Conservation (phyloP, 2,329 filamentous ascomycete genomes). For the Claviceps digitariae region DNA sequence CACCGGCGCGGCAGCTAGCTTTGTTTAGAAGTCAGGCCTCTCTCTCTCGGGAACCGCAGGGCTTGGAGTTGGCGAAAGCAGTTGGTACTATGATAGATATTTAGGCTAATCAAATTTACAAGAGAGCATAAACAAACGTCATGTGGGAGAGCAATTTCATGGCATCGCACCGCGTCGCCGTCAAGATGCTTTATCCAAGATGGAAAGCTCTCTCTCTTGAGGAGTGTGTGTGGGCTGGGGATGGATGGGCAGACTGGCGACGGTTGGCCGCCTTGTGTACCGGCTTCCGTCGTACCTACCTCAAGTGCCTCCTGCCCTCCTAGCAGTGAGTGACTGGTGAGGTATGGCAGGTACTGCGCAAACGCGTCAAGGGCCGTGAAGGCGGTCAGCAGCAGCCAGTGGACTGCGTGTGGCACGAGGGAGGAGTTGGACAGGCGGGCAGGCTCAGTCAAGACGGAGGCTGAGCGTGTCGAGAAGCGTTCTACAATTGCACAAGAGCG, state of each 20-base stretch:
- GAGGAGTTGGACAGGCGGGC: neutral
- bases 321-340: neutral
- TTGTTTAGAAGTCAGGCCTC: neutral
- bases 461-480: neutral
- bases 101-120: neutral
- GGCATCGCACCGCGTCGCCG: conserved; percentile 1
- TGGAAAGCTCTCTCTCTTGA: neutral
- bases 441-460: neutral
- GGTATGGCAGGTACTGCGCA: neutral
- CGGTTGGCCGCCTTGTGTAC: neutral
- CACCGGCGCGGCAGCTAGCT: neutral
- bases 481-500: neutral
- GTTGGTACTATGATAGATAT: neutral
- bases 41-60: neutral
- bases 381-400: conserved; percentile 1
- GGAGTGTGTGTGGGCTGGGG: neutral
- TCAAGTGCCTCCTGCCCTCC: no score
- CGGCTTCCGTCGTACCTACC: neutral
- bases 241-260: neutral
- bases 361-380: neutral
- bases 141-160: neutral
- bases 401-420: conserved; percentile 1
- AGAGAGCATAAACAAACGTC: neutral
- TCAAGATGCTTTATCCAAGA: neutral
- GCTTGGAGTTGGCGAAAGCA: neutral